Evolutionary conservation across 163 green algal species (phyloP).

Genomic region (Smithsoniella earleae): DNA sequence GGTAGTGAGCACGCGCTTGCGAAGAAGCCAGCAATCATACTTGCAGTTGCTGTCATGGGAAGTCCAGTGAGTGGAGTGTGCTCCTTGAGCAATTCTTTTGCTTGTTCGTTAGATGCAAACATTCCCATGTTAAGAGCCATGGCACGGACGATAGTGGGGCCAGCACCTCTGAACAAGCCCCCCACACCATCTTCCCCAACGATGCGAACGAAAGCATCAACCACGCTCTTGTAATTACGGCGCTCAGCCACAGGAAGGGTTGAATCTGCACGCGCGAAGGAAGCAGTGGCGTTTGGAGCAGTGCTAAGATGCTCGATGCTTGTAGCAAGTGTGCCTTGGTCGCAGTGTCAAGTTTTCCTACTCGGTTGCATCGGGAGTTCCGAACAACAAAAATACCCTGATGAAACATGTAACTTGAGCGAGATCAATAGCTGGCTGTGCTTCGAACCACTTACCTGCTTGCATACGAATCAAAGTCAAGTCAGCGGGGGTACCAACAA

Average conservation of each 20-base stretch:
- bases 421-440: background rate
- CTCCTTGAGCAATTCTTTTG: conserved; percentile 75
- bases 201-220: conserved; percentile 62
- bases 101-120: conserved; percentile 97
- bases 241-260: conserved; percentile 80
- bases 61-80: background rate
- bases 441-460: conserved; percentile 40
- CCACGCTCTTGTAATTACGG: conserved; percentile 91
- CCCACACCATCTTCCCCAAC: conserved; percentile 80
- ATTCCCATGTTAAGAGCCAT: conserved; percentile 99
- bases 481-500: conserved; percentile 92
- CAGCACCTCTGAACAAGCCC: conserved; percentile 89
- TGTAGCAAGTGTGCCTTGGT: no score
- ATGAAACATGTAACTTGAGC: background rate
- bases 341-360: no score
- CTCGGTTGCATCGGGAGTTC: no score
- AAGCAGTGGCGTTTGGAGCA: background rate
- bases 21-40: conserved; percentile 83
- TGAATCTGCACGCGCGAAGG: conserved; percentile 55
- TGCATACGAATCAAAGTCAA: conserved; percentile 95
- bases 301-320: no score
- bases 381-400: conserved; percentile 23
- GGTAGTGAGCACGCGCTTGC: conserved; percentile 81
- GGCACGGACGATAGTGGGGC: conserved; percentile 88
- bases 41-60: background rate